These are phyloP conservation scores for Saccharomycopsis guyanensis DNA, from an alignment of 805 yeast genomes.

Conservation along the genomic window DNA sequence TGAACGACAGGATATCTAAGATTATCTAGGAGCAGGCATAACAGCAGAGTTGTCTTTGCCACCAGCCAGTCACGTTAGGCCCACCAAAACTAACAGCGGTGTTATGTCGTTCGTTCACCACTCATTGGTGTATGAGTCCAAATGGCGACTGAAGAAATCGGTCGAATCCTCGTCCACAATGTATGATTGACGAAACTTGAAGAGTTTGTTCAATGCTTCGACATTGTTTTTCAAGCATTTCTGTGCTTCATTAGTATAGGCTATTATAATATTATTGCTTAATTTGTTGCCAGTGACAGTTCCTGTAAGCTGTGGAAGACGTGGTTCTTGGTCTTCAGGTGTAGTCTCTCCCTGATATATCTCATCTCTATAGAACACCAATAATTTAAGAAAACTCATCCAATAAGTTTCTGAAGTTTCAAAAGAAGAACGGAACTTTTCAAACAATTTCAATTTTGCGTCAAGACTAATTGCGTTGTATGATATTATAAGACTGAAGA, in stretches of 20 bases:
- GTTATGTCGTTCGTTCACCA: neutral
- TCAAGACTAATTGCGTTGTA: conserved; percentile 32
- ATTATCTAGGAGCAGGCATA: conserved; percentile 10
- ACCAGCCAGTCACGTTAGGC: too few relatives aligned
- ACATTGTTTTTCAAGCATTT: neutral
- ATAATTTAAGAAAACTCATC: conserved; percentile 11
- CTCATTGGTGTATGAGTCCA: neutral
- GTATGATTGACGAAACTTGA: neutral
- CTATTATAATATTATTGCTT: neutral
- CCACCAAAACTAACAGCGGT: too few relatives aligned
- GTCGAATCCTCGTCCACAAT: neutral
- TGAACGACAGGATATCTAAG: conserved; percentile 20
- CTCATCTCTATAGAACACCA: conserved; percentile 11
- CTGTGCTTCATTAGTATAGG: neutral
- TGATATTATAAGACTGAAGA: conserved; percentile 33
- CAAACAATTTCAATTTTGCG: conserved; percentile 26
- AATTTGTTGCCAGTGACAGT: neutral
- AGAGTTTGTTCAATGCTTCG: neutral
- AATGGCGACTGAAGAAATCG: neutral
- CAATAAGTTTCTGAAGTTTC: conserved; percentile 24
- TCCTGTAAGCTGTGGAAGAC: neutral
- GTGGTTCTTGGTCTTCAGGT: too few relatives aligned
- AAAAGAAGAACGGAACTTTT: conserved; percentile 25
- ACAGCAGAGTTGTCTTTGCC: too few relatives aligned
- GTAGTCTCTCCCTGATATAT: neutral